phyloP scores from a whole-genome alignment of 208 protist species.

The Porcisia hertigi region DNA sequence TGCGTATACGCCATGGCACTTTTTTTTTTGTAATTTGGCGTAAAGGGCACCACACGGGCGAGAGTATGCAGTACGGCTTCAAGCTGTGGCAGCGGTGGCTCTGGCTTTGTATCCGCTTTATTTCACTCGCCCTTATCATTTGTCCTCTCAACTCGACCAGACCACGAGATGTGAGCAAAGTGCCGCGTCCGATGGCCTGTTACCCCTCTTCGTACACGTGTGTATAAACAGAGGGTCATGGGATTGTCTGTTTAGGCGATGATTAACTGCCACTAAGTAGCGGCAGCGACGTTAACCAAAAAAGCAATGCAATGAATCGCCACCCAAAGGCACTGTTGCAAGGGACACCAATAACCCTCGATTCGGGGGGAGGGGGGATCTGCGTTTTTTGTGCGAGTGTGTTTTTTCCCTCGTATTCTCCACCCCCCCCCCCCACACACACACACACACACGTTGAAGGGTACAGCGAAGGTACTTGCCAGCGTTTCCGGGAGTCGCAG shows the following conservation, averaged over 20 bases:
- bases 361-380: too few relatives aligned
- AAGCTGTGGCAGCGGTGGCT: background rate
- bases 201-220: background rate
- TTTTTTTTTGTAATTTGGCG: too few relatives aligned
- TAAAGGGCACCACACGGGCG: background rate
- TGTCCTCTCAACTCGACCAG: background rate
- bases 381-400: background rate
- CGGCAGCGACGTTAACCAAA: background rate
- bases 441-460: too few relatives aligned
- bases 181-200: background rate
- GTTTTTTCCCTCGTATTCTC: background rate
- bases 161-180: background rate
- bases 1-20: background rate
- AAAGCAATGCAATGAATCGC: background rate
- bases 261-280: conserved; percentile 9
- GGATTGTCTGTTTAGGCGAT: background rate
- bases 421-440: too few relatives aligned
- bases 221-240: background rate
- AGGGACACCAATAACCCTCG: too few relatives aligned
- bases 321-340: background rate
- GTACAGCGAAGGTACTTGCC: too few relatives aligned
- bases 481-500: too few relatives aligned
- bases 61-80: too few relatives aligned
- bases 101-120: background rate
- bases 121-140: background rate